A percentile compares a stretch with the other conserved stretches of the same genome.
Evolutionary conservation across 768 basidiomycete species (phyloP).

Genomic region (Tulasnella sp.): DNA sequence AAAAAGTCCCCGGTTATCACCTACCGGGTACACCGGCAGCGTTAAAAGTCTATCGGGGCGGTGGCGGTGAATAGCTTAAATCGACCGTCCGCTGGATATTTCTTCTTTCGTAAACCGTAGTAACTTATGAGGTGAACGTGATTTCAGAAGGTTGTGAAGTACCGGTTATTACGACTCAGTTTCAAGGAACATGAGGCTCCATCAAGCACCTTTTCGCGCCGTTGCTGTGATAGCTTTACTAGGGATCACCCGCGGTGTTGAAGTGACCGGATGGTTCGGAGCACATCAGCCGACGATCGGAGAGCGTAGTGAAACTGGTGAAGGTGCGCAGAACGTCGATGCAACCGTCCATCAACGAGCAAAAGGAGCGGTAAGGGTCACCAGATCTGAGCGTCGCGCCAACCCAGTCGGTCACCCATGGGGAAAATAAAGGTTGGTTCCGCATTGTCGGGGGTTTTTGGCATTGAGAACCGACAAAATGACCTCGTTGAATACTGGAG

Average conservation of each 20-base stretch:
- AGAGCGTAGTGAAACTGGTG: not conserved
- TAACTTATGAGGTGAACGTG: not conserved
- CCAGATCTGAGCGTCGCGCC: not conserved
- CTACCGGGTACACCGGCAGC: not conserved
- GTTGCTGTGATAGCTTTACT: not conserved
- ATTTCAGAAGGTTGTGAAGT: not conserved
- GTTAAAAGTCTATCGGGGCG: constrained; percentile 1
- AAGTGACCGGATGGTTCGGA: not conserved
- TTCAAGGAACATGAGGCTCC: not conserved
- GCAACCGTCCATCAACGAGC: not conserved
- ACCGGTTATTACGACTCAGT: not conserved
- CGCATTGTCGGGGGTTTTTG: not conserved
- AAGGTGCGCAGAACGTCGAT: not conserved
- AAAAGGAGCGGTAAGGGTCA: not conserved
- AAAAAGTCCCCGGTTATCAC: not conserved
- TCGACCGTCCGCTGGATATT: not conserved
- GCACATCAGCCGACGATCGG: not conserved
- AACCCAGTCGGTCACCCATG: not conserved
- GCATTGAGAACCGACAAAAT: not conserved
- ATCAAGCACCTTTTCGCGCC: not conserved
- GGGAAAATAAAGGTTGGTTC: not conserved
- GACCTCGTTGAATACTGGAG: not conserved
- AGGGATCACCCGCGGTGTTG: not conserved
- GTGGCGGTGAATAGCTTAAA: constrained; percentile 1
- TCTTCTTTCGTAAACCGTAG: not conserved